Percentiles rank a stretch among this genome's conserved stretches.
Evolutionary conservation across 345 rosid genomes (phyloP).

Genomic region (Camelina laxa): DNA sequence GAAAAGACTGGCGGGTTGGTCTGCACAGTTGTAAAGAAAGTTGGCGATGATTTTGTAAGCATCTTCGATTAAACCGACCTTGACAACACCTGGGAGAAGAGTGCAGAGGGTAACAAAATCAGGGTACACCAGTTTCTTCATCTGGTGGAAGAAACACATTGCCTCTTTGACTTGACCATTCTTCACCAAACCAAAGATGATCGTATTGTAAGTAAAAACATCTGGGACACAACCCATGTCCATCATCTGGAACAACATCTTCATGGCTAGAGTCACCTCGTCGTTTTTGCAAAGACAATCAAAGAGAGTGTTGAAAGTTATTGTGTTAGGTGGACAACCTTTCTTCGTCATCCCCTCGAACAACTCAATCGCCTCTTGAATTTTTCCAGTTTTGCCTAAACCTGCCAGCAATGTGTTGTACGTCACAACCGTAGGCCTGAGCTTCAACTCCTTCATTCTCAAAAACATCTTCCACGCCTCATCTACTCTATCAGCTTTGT

Average conservation of each 20-base stretch:
- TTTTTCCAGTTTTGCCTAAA: slow-evolving; percentile 72
- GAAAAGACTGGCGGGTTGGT: slow-evolving; percentile 44
- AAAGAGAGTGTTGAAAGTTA: slow-evolving; percentile 82
- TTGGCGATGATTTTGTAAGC: slow-evolving; percentile 68
- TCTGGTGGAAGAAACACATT: slow-evolving; percentile 84
- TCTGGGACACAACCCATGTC: slow-evolving; percentile 69
- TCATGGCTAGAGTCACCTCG: slow-evolving; percentile 69
- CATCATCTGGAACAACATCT: slow-evolving; percentile 68
- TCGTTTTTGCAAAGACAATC: slow-evolving; percentile 95
- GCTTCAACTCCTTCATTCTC: slow-evolving; percentile 67
- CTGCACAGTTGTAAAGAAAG: slow-evolving; percentile 52
- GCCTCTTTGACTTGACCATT: slow-evolving; percentile 61
- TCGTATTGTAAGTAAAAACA: slow-evolving; percentile 81
- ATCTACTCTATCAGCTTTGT: slow-evolving; percentile 66
- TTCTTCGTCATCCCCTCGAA: slow-evolving; percentile 60
- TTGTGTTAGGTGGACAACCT: slow-evolving; percentile 74
- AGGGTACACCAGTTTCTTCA: slow-evolving; percentile 77
- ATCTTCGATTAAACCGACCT: slow-evolving; percentile 59
- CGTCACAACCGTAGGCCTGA: slow-evolving; percentile 82
- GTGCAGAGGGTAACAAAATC: slow-evolving; percentile 86
- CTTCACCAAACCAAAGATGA: slow-evolving; percentile 76
- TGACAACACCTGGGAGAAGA: slow-evolving; percentile 81
- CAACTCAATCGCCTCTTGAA: slow-evolving; percentile 61
- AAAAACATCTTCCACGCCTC: slow-evolving; percentile 91
- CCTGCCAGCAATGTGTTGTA: slow-evolving; percentile 85